Base-by-base conservation (phyloP, 352 stramenopile genomes). In the Pythium periplocum region DNA sequence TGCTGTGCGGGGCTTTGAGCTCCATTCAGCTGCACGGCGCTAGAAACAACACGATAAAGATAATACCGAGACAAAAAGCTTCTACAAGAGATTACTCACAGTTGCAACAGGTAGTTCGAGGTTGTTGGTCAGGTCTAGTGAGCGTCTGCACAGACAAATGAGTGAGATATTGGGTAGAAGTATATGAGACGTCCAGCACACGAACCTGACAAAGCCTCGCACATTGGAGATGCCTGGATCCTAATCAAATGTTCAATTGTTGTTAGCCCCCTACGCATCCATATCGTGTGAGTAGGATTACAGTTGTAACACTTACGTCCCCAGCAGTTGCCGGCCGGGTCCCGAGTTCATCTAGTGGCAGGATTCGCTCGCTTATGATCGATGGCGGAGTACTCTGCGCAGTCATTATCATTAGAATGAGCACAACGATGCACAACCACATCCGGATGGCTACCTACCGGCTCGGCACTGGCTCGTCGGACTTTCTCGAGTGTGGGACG, bases 191-290 rank as follows among this genome's bases (percentile, higher is more conserved):
- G 17, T 26, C 17, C 17, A 26, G 17, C 17, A 26, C 17, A 45
- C 51, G 58, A 55, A 87, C 77, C 74, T 76, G 37, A 84, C 74
- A 52, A 81, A 80, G 32, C 74, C 77, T 44, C 70, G 57, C 6
- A 81, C 50, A 11, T 64, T 63, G 3, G 45, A 51, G 53, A 71
- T 65, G 37, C 57, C 51, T 2, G 64, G 43, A 11, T 63, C 70
- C 42, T 81, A 65, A 43, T 6, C 6, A 40, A 10, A 37, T 17
- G 39, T 4, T 39, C 6, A 26, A 26, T 26, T 26, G 17, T 26
- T 26, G 17, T 26, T 26, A 26, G 17, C 17, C 17, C 17, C 17
- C 17, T 26, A 26, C 17, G 17, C 17, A 26, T 26, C 17, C 17
- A 26, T 8, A 26, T 12, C 5, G 30, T 3, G 7, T 36, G 2